Percentiles rank a stretch among this genome's conserved stretches.
These are phyloP conservation scores for Salinomyces thailandicus DNA, from an alignment of 2,329 filamentous ascomycete species.

Conservation along the genomic window DNA sequence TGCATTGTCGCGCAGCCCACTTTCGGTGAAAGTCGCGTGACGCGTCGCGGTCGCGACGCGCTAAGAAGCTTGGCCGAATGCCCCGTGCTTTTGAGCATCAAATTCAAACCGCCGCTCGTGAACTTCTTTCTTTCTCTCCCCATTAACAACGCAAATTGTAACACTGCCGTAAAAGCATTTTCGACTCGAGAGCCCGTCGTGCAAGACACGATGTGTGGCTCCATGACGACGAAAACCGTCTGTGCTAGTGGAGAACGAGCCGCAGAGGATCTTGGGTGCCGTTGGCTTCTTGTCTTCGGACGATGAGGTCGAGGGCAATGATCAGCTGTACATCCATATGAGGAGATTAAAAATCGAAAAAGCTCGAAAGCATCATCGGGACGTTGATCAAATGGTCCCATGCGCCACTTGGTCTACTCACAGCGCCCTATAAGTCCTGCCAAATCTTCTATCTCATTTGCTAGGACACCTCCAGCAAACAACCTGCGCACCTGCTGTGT, in stretches of 20 bases:
- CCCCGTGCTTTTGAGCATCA: background rate
- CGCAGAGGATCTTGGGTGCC: slow-evolving; percentile 30
- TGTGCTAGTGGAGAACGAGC: slow-evolving; percentile 28
- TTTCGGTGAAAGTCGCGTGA: no score
- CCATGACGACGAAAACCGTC: slow-evolving; percentile 33
- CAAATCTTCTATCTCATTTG: no score
- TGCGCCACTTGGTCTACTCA: no score
- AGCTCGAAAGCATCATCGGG: no score
- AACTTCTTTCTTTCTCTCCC: slow-evolving; percentile 13
- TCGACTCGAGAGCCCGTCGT: slow-evolving; percentile 28
- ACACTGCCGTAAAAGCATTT: slow-evolving; percentile 32
- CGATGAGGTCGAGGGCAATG: slow-evolving; percentile 29
- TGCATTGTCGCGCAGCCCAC: no score
- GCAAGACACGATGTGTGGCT: slow-evolving; percentile 23
- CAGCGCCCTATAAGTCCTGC: no score
- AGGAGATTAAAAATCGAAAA: no score
- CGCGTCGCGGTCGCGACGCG: no score
- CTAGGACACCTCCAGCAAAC: no score
- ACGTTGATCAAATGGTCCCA: no score
- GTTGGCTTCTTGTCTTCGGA: slow-evolving; percentile 21
- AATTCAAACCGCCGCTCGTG: background rate
- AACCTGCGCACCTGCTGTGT: no score
- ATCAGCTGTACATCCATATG: slow-evolving; percentile 28
- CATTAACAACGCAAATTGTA: slow-evolving; percentile 29
- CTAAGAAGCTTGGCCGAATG: no score